These are phyloP conservation scores for Phymatotrichopsis omnivora DNA, from an alignment of 2,329 filamentous ascomycete species.

Conservation along the genomic window DNA sequence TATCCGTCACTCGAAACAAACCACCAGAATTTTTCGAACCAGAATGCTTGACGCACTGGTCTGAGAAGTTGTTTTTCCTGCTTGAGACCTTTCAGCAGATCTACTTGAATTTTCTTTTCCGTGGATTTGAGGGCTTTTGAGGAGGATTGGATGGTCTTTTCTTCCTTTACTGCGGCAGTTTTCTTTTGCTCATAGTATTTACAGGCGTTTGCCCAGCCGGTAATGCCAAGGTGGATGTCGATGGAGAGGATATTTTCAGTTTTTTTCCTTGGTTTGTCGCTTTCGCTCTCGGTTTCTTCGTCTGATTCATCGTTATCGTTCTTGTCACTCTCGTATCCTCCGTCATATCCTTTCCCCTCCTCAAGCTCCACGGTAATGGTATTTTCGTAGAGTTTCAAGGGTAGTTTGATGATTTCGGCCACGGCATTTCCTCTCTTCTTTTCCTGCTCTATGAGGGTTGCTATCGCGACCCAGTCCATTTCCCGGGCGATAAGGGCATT, in stretches of 20 bases:
- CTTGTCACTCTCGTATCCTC: conserved; percentile 48
- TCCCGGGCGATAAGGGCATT: conserved; percentile 85
- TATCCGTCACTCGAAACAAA: conserved; percentile 96
- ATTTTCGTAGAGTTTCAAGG: conserved; percentile 83
- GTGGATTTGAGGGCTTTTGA: conserved; percentile 76
- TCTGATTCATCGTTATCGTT: conserved; percentile 57
- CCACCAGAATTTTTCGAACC: conserved; percentile 96
- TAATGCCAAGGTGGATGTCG: conserved; percentile 73
- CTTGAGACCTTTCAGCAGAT: conserved; percentile 79
- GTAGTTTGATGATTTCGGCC: conserved; percentile 74
- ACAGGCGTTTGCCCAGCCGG: conserved; percentile 79
- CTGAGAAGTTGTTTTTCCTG: conserved; percentile 82
- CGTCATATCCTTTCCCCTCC: conserved; percentile 46
- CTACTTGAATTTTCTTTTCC: conserved; percentile 75
- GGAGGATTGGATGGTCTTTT: conserved; percentile 75
- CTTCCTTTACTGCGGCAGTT: conserved; percentile 71
- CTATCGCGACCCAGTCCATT: conserved; percentile 96
- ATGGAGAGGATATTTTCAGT: conserved; percentile 49
- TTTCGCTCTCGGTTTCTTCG: conserved; percentile 33
- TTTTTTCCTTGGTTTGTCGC: conserved; percentile 29
- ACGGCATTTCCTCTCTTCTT: conserved; percentile 72
- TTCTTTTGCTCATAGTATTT: conserved; percentile 89
- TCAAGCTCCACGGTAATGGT: conserved; percentile 69
- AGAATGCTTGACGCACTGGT: conserved; percentile 70
- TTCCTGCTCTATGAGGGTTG: conserved; percentile 76